Evolutionary conservation across 306 rosid genomes (phyloP).

Genomic region (Castanea mollissima): DNA sequence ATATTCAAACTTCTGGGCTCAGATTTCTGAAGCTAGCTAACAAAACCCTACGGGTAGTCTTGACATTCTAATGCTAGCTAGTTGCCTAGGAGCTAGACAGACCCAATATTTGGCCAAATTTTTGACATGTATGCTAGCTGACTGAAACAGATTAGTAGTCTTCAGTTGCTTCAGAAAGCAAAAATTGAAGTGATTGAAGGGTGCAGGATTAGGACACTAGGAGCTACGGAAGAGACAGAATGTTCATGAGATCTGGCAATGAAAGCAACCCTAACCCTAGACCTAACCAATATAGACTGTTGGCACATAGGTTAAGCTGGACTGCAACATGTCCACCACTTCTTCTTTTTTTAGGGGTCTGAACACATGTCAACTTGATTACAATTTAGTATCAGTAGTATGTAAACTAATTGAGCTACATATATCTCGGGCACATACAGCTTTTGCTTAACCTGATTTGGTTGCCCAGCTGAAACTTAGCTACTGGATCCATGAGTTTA

Average conservation of each 20-base stretch:
- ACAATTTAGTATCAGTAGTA: constrained; percentile 16
- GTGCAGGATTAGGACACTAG: constrained; percentile 15
- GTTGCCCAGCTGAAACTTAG: constrained; percentile 18
- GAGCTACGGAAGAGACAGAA: constrained; percentile 40
- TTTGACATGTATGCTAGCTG: constrained; percentile 14
- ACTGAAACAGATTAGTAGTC: constrained; percentile 26
- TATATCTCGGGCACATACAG: constrained; percentile 23
- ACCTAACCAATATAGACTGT: constrained; percentile 15
- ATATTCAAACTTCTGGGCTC: background rate
- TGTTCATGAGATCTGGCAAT: constrained; percentile 31
- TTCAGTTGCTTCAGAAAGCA: constrained; percentile 52
- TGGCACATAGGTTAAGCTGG: constrained; percentile 30
- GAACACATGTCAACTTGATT: constrained; percentile 21
- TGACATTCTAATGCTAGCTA: constrained; percentile 27
- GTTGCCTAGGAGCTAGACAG: constrained; percentile 38
- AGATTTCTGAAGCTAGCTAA: constrained; percentile 31
- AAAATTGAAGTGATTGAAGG: constrained; percentile 31
- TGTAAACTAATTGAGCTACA: constrained; percentile 34
- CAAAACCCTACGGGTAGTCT: constrained; percentile 34
- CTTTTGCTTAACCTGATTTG: constrained; percentile 22
- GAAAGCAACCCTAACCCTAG: constrained; percentile 24
- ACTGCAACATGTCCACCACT: constrained; percentile 32
- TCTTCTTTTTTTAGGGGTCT: no score
- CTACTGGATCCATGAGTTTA: constrained; percentile 14
- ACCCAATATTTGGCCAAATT: constrained; percentile 42